Conservation (phyloP, 495 filamentous ascomycete species). For the Cladorrhinum samala region DNA sequence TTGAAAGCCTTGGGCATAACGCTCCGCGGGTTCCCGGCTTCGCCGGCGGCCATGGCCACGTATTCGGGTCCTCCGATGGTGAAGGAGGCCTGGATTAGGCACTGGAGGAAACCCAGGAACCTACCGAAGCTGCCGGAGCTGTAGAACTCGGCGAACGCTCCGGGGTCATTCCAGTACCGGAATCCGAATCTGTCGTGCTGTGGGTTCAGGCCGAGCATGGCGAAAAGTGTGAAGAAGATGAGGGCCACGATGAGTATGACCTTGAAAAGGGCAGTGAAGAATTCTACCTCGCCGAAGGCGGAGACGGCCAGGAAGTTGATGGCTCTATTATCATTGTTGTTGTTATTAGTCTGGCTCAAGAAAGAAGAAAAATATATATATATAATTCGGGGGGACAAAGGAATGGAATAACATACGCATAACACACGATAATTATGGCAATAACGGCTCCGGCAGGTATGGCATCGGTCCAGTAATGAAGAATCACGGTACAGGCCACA, state of each 20-base stretch:
- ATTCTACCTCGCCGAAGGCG: conserved; percentile 54
- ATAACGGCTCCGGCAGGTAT: conserved; percentile 61
- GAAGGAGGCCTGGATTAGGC: conserved; percentile 70
- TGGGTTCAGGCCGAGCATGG: conserved; percentile 71
- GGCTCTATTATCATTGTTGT: conserved; percentile 28
- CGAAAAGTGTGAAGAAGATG: conserved; percentile 65
- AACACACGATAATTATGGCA: conserved; percentile 53
- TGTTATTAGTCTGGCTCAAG: background rate
- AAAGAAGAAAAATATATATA: conserved; percentile 11
- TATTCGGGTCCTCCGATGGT: conserved; percentile 80
- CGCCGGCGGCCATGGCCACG: conserved; percentile 69
- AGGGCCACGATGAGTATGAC: conserved; percentile 61
- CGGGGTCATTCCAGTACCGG: conserved; percentile 66
- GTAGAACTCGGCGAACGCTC: conserved; percentile 60
- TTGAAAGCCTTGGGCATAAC: conserved; percentile 68
- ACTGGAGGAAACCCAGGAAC: conserved; percentile 66
- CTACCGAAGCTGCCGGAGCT: conserved; percentile 53
- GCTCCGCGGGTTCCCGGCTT: conserved; percentile 61
- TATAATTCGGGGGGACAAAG: background rate
- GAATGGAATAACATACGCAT: conserved; percentile 40
- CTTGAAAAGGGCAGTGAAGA: conserved; percentile 64
- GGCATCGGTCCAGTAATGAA: conserved; percentile 60
- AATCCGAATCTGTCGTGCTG: conserved; percentile 65
- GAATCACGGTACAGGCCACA: conserved; percentile 60
- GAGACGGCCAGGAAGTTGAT: conserved; percentile 57